phyloP scores from a whole-genome alignment of 1,139 yeast genomes.

The Hemisphaericaspora subhashii region DNA sequence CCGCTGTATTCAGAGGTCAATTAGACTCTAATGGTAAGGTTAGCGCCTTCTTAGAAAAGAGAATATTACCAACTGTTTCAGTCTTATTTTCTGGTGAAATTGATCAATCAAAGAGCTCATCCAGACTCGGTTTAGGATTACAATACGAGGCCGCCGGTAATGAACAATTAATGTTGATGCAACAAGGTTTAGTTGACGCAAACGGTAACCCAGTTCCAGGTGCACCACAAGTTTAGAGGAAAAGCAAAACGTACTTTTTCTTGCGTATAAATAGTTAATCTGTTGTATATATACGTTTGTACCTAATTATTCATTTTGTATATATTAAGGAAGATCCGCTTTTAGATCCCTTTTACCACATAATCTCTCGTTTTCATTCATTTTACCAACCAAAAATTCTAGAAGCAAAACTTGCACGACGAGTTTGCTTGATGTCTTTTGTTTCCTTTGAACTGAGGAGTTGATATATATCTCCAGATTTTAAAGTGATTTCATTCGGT shows the following conservation, averaged over 20 bases:
- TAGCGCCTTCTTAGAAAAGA: slow-evolving; percentile 86
- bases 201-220: slow-evolving; percentile 84
- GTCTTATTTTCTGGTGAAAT: slow-evolving; percentile 86
- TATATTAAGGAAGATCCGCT: slow-evolving; percentile 3
- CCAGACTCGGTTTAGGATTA: slow-evolving; percentile 89
- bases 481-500: not conserved
- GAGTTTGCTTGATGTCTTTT: slow-evolving; percentile 3
- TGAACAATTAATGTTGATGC: slow-evolving; percentile 76
- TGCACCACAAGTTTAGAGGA: slow-evolving; percentile 45
- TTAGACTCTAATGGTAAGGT: slow-evolving; percentile 91
- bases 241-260: not conserved
- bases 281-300: not conserved
- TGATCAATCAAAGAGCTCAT: slow-evolving; percentile 83
- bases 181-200: slow-evolving; percentile 77
- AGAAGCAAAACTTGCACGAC: slow-evolving; percentile 21
- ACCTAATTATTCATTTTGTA: slow-evolving; percentile 3
- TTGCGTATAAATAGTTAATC: not conserved
- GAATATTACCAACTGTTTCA: slow-evolving; percentile 88
- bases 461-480: slow-evolving; percentile 25
- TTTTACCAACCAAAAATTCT: slow-evolving; percentile 39
- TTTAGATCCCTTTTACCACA: not conserved
- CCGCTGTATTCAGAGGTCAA: slow-evolving; percentile 94
- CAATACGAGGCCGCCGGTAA: slow-evolving; percentile 95
- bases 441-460: slow-evolving; percentile 19
- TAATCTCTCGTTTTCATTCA: not conserved